Evolutionary conservation across 345 rosid genomes (phyloP).

Genomic region (Eutrema yunnanense): DNA sequence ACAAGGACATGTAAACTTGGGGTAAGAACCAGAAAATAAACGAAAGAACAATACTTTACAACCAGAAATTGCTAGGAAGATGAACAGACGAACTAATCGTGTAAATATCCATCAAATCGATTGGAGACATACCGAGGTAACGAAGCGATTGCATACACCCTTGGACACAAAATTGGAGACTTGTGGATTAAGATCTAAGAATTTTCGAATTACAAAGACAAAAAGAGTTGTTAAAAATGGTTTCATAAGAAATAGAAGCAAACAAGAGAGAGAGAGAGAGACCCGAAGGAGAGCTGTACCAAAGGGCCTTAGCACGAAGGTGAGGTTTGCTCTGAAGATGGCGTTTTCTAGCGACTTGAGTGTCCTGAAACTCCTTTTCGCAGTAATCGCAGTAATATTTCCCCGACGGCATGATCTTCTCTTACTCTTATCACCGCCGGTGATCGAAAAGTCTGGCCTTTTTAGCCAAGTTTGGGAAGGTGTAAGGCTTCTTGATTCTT

Average conservation of each 20-base stretch:
- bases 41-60: constrained; percentile 3
- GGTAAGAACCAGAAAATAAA: neutral
- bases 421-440: neutral
- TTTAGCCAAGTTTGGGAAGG: neutral
- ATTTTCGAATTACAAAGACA: neutral
- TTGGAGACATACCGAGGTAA: constrained; percentile 38
- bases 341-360: constrained; percentile 66
- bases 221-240: neutral
- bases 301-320: constrained; percentile 73
- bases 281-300: constrained; percentile 50
- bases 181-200: constrained; percentile 29
- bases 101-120: neutral
- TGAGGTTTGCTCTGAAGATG: constrained; percentile 80
- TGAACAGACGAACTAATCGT: neutral
- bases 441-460: neutral
- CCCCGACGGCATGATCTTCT: constrained; percentile 50
- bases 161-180: constrained; percentile 24
- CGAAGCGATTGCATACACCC: constrained; percentile 67
- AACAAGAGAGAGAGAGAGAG: neutral
- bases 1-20: neutral
- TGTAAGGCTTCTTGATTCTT: neutral
- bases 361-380: constrained; percentile 89
- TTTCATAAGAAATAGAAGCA: neutral
- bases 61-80: neutral
- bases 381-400: constrained; percentile 89